These are phyloP conservation scores for Corylus americana DNA, from an alignment of 306 rosid genomes.

Conservation along the genomic window DNA sequence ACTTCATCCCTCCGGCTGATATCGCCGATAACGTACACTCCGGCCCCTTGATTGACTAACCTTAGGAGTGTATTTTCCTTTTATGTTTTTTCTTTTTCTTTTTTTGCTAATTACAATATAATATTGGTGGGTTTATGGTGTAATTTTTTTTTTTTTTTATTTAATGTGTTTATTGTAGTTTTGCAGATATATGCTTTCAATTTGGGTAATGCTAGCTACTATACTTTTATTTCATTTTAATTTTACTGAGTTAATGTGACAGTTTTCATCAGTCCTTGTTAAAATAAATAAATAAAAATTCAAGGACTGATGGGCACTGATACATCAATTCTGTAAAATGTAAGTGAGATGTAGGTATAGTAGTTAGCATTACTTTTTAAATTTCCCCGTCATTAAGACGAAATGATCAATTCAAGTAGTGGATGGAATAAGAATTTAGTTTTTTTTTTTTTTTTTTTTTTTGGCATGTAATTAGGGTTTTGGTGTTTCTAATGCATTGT, in stretches of 20 bases:
- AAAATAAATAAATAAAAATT: no score
- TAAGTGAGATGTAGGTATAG: not conserved
- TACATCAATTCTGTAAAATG: no score
- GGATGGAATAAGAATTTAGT: constrained; percentile 30
- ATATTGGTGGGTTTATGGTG: constrained; percentile 53
- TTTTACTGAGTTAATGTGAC: no score
- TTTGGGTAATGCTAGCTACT: no score
- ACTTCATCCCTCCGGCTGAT: constrained; percentile 90
- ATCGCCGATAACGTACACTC: constrained; percentile 52
- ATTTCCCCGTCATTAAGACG: constrained; percentile 31
- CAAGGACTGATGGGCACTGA: no score
- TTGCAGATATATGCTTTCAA: not conserved
- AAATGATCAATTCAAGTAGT: constrained; percentile 34
- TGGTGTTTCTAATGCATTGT: constrained; percentile 6
- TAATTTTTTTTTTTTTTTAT: constrained; percentile 20
- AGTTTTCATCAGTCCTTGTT: no score
- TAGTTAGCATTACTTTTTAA: not conserved
- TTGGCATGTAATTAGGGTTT: not conserved
- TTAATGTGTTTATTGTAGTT: constrained; percentile 10
- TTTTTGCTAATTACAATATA: constrained; percentile 43
- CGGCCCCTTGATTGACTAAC: constrained; percentile 38
- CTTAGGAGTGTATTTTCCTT: not conserved
- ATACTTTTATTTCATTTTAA: no score
- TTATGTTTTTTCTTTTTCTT: constrained; percentile 17
- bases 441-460: not conserved